Base-by-base conservation (phyloP, 352 stramenopile genomes). In the Globisporangium nunn region DNA sequence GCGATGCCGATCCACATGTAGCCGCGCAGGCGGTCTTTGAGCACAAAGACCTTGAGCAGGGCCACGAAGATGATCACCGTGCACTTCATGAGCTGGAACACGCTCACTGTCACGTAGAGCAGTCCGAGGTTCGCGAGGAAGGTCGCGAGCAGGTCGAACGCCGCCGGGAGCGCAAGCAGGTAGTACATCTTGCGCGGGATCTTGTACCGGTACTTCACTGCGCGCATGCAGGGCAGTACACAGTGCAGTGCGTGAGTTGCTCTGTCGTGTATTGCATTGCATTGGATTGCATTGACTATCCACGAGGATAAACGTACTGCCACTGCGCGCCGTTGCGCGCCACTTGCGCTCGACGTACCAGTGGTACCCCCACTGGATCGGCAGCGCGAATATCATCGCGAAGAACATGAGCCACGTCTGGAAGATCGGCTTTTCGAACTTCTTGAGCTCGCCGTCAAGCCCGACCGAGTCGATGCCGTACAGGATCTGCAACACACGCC, bases 1-100 rank as follows among this genome's bases (percentile, higher is more conserved):
- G 71, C 78, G 51, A 99, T 97, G 15, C 96, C 96, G 59, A 98
- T 86, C 96, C 96, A 98, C 91, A 98, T 98, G 75, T 98, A 98
- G 15, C 67, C 81, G 40, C 83, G 67, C 44, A 98, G 76, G 40
- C 85, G 77, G 62, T 98, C 85, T 44, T 89, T 87, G 0, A 98
- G 68, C 23, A 97, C 82, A 51, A 97, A 87, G 28, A 98, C 91
- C 64, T 99, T 99, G 57, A 98, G 87, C 31, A 98, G 65, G 14
- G 96, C 96, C 37, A 98, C 96, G 59, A 98, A 98, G 64, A 98
- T 95, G 70, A 98, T 98, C 50, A 98, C 91, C 6, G 79, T 90
- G 72, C 81, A 91, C 63, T 91, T 94, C 75, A 94, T 87, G 45
- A 94, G 63, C 66, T 94, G 82, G 58, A 93, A 98, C 1, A 95